Evolutionary conservation across 768 basidiomycete species (phyloP).

Genomic region (Mycena capillaripes): DNA sequence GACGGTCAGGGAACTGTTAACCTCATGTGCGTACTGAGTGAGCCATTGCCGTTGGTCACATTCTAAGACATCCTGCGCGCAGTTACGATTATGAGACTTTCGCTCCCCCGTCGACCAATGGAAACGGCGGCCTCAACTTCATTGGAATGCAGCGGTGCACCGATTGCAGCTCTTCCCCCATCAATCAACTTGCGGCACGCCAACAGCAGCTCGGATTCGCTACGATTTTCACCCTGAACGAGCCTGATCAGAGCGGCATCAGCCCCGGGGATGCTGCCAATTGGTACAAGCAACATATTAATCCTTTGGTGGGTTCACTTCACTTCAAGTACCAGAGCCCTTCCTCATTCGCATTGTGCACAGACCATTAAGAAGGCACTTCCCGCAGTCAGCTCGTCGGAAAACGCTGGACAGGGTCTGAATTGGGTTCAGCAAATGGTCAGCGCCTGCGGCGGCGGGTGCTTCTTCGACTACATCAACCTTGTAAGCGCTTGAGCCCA

Average conservation of each 20-base stretch:
- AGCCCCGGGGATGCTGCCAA: slow-evolving; percentile 45
- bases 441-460: slow-evolving; percentile 45
- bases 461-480: slow-evolving; percentile 51
- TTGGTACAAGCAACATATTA: slow-evolving; percentile 51
- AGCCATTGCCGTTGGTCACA: not conserved
- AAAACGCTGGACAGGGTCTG: slow-evolving; percentile 46
- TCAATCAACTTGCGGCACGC: slow-evolving; percentile 46
- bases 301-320: slow-evolving; percentile 46
- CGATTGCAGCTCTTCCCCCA: slow-evolving; percentile 51
- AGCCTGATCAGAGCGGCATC: too few relatives aligned
- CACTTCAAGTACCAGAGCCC: not conserved
- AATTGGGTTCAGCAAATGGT: slow-evolving; percentile 51
- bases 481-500: slow-evolving; percentile 34
- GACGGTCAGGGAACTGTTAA: not conserved
- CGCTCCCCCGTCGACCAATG: slow-evolving; percentile 48
- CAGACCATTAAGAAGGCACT: slow-evolving; percentile 52
- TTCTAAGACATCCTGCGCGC: not conserved
- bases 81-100: slow-evolving; percentile 55
- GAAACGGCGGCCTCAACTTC: slow-evolving; percentile 50
- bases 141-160: slow-evolving; percentile 53
- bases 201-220: slow-evolving; percentile 40
- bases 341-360: not conserved
- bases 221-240: slow-evolving; percentile 44
- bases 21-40: not conserved
- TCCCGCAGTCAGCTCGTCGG: slow-evolving; percentile 49